Base-by-base conservation (phyloP, 78 protist species). In the Protostelium mycophagum region DNA sequence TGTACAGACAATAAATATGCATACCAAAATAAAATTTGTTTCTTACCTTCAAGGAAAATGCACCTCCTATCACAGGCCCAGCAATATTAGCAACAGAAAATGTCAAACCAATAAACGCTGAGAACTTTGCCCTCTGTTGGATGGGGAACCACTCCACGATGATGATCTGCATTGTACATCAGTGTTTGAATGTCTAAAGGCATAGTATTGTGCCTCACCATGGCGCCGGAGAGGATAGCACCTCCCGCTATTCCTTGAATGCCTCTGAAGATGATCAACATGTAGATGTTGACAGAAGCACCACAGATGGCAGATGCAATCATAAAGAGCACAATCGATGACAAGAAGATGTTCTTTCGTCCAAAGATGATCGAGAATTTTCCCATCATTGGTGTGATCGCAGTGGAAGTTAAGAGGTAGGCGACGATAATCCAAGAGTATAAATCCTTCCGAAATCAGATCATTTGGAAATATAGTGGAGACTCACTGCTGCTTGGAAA, bases 51-150 rank as follows among this genome's bases (percentile, higher is more conserved):
- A 89, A 91, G 31, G 95, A 89, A 35, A 89, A 93, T 0, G 91
- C 86, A 85, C 95, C 95, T 39, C 95, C 95, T 34, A 93, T 85
- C 35, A 93, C 84, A 63, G 95, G 95, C 36, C 95, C 95, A 28
- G 88, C 86, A 9, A 93, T 92, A 25, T 85, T 63, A 1, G 95
- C 90, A 5, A 93, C 36, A 0, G 93, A 91, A 88, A 89, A 93
- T n/a, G 89, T 92, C 0, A 88, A 90, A 38, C 95, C 92, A 28
- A 93, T 84, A 23, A 93, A 87, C 63, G 92, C 95, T 88, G 88
- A 89, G 34, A 89, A 93, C 38, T 93, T 93, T 1, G 92, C 95
- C 23, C 95, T 34, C 51, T 93, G 86, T 38, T 91, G 37, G 1
- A 90, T 38, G 31, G 95, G 95, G 23, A 93, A 91, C 63, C 88